These are phyloP conservation scores for Cyphellophora europaea DNA, from an alignment of 2,329 filamentous ascomycete genomes.

Conservation along the genomic window DNA sequence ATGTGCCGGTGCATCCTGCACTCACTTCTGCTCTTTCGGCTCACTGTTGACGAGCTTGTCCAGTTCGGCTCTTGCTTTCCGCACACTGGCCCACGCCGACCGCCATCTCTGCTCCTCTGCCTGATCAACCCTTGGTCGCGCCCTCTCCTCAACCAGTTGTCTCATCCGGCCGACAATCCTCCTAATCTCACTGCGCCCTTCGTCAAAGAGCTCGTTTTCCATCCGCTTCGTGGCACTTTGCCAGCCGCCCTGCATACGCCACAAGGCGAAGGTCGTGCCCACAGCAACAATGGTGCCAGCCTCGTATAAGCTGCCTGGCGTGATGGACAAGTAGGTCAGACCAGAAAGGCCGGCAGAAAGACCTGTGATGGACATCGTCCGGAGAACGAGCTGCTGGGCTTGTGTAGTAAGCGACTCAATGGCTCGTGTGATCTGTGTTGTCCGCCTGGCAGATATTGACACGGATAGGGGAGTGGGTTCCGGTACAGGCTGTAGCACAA, in stretches of 20 bases:
- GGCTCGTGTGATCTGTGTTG: slow-evolving; percentile 55
- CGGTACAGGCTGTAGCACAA: slow-evolving; percentile 9
- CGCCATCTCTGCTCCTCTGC: not conserved
- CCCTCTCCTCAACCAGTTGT: slow-evolving; percentile 31
- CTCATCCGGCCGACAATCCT: slow-evolving; percentile 43
- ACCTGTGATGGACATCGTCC: slow-evolving; percentile 61
- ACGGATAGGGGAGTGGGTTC: slow-evolving; percentile 53
- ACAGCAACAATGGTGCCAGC: slow-evolving; percentile 50
- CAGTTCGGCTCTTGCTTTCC: not conserved
- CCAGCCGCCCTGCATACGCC: slow-evolving; percentile 52
- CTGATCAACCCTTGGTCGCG: not conserved
- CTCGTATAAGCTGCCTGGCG: slow-evolving; percentile 45
- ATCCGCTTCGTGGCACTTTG: slow-evolving; percentile 43
- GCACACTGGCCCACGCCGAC: not conserved
- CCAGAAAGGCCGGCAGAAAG: slow-evolving; percentile 43
- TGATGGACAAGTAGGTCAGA: slow-evolving; percentile 46
- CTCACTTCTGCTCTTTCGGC: not conserved
- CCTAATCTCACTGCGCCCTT: slow-evolving; percentile 46
- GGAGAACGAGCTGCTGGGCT: slow-evolving; percentile 64
- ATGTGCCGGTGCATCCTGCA: not conserved
- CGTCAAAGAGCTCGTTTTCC: slow-evolving; percentile 45
- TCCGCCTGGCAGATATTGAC: slow-evolving; percentile 65
- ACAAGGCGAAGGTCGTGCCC: slow-evolving; percentile 47
- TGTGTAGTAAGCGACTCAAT: slow-evolving; percentile 63
- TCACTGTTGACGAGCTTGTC: not conserved